Evolutionary conservation across 2,329 filamentous ascomycete species (phyloP).

Genomic region (Teratosphaeriaceae sp.): DNA sequence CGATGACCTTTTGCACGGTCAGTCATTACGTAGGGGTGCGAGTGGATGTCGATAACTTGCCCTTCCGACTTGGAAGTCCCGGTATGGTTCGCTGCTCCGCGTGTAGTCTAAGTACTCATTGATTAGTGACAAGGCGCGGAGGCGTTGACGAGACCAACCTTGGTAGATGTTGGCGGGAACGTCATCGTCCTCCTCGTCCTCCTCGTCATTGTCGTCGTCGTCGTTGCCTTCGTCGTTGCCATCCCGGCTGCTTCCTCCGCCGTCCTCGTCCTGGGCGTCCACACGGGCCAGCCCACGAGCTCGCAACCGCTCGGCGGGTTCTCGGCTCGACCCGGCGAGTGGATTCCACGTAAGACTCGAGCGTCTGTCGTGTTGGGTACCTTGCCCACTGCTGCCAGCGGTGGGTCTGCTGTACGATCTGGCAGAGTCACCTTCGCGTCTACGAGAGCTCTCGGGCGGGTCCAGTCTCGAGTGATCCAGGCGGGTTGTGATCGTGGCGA

Average conservation of each 20-base stretch:
- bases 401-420: too few species aligned
- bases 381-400: too few species aligned
- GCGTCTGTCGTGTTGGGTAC: too few species aligned
- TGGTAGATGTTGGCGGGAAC: neutral
- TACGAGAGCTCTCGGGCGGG: too few species aligned
- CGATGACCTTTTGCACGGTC: neutral
- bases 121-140: neutral
- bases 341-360: too few species aligned
- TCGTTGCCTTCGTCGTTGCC: neutral
- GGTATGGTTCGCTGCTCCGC: neutral
- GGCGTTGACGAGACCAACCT: neutral
- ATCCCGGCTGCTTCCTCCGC: neutral
- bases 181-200: neutral
- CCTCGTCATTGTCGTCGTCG: conserved; percentile 1
- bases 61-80: neutral
- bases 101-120: neutral
- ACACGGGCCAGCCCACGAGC: too few species aligned
- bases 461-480: too few species aligned
- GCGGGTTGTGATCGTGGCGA: too few species aligned
- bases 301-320: too few species aligned
- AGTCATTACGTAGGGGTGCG: neutral
- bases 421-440: too few species aligned
- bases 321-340: too few species aligned
- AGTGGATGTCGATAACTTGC: neutral
- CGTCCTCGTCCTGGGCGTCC: too few species aligned